phyloP scores from a whole-genome alignment of 1,284 basidiomycete genomes.

The Crepidotus sp. region DNA sequence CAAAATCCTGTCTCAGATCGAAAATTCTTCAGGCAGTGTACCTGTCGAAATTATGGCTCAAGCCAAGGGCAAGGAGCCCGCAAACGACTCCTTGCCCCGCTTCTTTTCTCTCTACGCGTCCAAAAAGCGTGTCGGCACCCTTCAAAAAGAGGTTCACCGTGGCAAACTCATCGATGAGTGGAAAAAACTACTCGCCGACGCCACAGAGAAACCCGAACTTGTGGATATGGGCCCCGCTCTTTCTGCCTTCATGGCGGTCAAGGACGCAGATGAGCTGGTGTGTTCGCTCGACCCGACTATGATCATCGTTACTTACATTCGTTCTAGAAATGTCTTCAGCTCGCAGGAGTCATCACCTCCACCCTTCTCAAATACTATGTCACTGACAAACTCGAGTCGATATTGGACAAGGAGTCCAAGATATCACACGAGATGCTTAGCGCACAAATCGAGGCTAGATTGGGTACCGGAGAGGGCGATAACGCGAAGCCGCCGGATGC shows the following conservation, averaged over 20 bases:
- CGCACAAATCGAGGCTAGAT: constrained; percentile 74
- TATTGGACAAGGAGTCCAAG: constrained; percentile 86
- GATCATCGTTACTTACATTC: constrained; percentile 13
- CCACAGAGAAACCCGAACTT: constrained; percentile 57
- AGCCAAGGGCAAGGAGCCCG: constrained; percentile 65
- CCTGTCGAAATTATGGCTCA: constrained; percentile 61
- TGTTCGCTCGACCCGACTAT: constrained; percentile 23
- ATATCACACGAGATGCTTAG: constrained; percentile 85
- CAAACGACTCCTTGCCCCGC: constrained; percentile 58
- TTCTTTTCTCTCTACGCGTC: constrained; percentile 51
- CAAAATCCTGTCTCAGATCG: constrained; percentile 66
- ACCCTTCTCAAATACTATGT: constrained; percentile 84
- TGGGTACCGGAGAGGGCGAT: constrained; percentile 77
- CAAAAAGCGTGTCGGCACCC: constrained; percentile 54
- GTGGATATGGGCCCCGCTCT: constrained; percentile 74
- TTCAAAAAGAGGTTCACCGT: constrained; percentile 70
- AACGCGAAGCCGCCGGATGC: constrained; percentile 75
- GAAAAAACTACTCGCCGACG: constrained; percentile 50
- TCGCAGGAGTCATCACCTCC: constrained; percentile 74
- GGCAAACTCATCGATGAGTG: constrained; percentile 81
- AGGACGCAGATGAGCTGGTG: constrained; percentile 88
- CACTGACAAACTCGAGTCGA: constrained; percentile 80
- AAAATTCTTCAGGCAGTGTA: constrained; percentile 43
- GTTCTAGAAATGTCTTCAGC: constrained; percentile 67
- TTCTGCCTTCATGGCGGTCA: constrained; percentile 75